Percentiles rank a stretch among this genome's conserved stretches.
Conservation (phyloP, 169 alveolate genomes). For the Cryptosporidium xiaoi region DNA sequence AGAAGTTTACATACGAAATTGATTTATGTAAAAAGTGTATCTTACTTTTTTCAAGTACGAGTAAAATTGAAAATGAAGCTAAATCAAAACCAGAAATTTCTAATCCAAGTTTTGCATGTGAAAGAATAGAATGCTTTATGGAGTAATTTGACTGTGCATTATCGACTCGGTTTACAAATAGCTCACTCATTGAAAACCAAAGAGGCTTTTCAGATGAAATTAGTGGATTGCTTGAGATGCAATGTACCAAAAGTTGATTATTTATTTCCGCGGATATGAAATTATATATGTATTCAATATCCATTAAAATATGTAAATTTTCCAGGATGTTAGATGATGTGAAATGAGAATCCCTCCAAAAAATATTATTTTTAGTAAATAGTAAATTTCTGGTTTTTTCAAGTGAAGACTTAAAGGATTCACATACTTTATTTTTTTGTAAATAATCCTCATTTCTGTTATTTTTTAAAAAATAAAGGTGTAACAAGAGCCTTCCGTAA, state of each 20-base stretch:
- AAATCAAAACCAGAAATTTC: constrained; percentile 52
- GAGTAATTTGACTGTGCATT: constrained; percentile 16
- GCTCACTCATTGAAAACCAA: constrained; percentile 36
- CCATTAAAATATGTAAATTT: constrained; percentile 57
- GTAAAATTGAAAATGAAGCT: constrained; percentile 29
- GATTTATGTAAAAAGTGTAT: constrained; percentile 16
- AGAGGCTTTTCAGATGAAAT: neutral
- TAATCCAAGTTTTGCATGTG: constrained; percentile 49
- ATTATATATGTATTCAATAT: constrained; percentile 48
- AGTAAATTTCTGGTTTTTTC: constrained; percentile 59
- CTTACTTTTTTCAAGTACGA: constrained; percentile 51
- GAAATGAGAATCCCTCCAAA: constrained; percentile 31
- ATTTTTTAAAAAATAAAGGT: constrained; percentile 9
- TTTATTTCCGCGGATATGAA: neutral
- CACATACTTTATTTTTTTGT: constrained; percentile 4
- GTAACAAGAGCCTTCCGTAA: constrained; percentile 42
- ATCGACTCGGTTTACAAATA: constrained; percentile 46
- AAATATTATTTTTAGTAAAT: constrained; percentile 16
- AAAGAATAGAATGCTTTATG: constrained; percentile 21
- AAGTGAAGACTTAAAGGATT: constrained; percentile 27
- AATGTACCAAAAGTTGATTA: neutral
- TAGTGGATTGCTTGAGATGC: neutral
- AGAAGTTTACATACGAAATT: constrained; percentile 13
- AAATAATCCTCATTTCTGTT: neutral
- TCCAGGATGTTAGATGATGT: constrained; percentile 20